Evolutionary conservation across 2,329 filamentous ascomycete genomes (phyloP).

Genomic region (Botrytis cinerea): DNA sequence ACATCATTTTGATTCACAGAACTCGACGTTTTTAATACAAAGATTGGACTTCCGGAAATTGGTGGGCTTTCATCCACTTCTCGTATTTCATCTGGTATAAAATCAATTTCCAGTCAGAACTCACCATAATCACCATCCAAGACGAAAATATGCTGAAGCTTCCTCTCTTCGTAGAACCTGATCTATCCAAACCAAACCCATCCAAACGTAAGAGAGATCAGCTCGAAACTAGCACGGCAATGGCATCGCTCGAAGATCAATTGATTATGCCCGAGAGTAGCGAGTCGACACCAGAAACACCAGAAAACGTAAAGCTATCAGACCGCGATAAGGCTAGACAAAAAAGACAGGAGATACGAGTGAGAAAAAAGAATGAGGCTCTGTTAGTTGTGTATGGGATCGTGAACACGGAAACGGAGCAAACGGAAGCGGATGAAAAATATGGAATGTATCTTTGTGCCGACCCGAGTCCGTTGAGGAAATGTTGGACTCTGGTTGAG

Average conservation of each 20-base stretch:
- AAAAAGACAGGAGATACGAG: not conserved
- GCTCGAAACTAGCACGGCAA: not conserved
- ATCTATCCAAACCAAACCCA: not conserved
- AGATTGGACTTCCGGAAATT: not conserved
- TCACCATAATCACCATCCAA: not conserved
- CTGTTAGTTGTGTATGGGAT: not conserved
- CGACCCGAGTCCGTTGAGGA: slow-evolving; percentile 10
- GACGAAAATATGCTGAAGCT: not conserved
- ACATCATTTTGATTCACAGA: not conserved
- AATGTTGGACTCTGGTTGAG: slow-evolving; percentile 7
- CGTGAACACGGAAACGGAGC: not conserved
- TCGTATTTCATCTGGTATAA: not conserved
- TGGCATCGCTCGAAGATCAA: not conserved
- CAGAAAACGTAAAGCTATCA: not conserved
- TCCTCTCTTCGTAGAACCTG: not conserved
- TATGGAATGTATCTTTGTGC: not conserved
- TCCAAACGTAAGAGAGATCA: too few relatives aligned
- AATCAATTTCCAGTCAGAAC: not conserved
- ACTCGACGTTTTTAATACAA: not conserved
- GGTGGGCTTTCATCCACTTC: not conserved
- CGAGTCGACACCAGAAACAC: not conserved
- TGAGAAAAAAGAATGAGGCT: not conserved
- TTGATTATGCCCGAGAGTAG: not conserved
- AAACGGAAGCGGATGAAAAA: not conserved
- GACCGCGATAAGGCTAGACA: not conserved